Percentiles rank a stretch among this genome's conserved stretches.
These are phyloP conservation scores for Nigrograna mackinnonii DNA, from an alignment of 2,329 filamentous ascomycete species.

Conservation along the genomic window DNA sequence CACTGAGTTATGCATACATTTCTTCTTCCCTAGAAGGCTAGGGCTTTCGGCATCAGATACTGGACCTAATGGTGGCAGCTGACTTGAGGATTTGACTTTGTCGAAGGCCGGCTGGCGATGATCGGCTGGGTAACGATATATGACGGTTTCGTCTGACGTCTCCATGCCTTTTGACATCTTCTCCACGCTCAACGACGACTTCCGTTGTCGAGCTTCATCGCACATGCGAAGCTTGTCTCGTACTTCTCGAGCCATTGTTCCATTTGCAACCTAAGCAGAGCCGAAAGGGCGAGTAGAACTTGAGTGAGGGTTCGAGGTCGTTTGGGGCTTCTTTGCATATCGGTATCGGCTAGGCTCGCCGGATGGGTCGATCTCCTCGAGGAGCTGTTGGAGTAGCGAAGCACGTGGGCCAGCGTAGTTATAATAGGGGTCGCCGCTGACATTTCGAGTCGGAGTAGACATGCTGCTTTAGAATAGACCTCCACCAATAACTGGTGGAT, in stretches of 20 bases:
- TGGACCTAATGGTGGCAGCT: not conserved
- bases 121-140: not conserved
- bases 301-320: not conserved
- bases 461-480: constrained; percentile 21
- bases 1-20: too few species aligned
- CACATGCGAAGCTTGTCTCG: constrained; percentile 23
- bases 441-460: constrained; percentile 21
- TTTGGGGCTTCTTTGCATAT: not conserved
- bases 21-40: not conserved
- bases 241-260: constrained; percentile 21
- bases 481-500: not conserved
- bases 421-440: constrained; percentile 5
- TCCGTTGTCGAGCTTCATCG: constrained; percentile 24
- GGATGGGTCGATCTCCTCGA: constrained; percentile 26
- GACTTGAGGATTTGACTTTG: constrained; percentile 1
- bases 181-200: not conserved
- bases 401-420: constrained; percentile 13
- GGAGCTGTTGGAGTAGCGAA: constrained; percentile 26
- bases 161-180: not conserved
- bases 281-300: not conserved
- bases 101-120: constrained; percentile 1
- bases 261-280: constrained; percentile 24
- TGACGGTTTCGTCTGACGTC: not conserved
- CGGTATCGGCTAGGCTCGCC: not conserved
- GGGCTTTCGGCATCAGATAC: not conserved